Percentiles rank a stretch among this genome's conserved stretches.
Evolutionary conservation across 495 filamentous ascomycete genomes (phyloP).

Genomic region (Halenospora varia): DNA sequence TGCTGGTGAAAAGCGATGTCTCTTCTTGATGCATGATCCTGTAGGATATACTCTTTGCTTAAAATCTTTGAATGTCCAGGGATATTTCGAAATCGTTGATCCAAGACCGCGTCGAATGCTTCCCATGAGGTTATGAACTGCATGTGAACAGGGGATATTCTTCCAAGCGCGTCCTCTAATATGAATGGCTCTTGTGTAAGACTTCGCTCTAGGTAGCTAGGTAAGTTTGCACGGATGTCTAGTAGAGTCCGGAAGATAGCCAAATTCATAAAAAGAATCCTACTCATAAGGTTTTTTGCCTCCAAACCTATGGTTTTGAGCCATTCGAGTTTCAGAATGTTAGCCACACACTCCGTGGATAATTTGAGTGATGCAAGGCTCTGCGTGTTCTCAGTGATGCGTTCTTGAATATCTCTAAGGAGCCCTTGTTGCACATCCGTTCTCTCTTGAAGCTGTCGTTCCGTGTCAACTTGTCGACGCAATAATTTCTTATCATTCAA

Average conservation of each 20-base stretch:
- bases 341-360: background rate
- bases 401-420: background rate
- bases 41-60: conserved; percentile 10
- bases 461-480: background rate
- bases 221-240: background rate
- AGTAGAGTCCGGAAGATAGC: background rate
- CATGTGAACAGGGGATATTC: conserved; percentile 6
- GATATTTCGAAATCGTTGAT: background rate
- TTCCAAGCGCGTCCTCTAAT: conserved; percentile 8
- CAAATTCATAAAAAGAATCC: background rate
- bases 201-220: background rate
- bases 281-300: conserved; percentile 2
- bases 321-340: background rate
- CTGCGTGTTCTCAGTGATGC: background rate
- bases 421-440: background rate
- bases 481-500: background rate
- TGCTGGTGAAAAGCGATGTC: background rate
- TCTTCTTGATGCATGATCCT: conserved; percentile 4
- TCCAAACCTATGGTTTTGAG: background rate
- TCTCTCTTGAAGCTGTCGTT: background rate
- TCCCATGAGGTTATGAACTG: conserved; percentile 11
- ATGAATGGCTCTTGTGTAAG: conserved; percentile 2
- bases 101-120: conserved; percentile 4
- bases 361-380: no score
- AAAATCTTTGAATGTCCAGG: conserved; percentile 8